phyloP scores from a whole-genome alignment of 1,139 yeast species.

The Sugiyamaella neomexicana region DNA sequence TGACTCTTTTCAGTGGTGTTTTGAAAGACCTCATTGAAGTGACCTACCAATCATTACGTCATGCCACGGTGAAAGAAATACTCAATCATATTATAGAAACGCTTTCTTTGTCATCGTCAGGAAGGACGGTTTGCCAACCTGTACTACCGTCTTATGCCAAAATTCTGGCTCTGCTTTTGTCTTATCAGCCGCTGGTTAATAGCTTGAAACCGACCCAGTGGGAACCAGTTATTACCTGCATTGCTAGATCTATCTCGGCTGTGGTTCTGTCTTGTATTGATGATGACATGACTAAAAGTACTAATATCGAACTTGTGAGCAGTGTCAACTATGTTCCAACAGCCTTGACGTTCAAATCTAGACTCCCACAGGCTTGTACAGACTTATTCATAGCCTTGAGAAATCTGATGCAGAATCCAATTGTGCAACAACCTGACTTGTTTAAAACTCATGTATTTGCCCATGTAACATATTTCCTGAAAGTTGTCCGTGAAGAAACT shows the following conservation, averaged over 20 bases:
- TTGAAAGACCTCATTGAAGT: slow-evolving; percentile 20
- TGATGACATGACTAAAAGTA: background rate
- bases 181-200: slow-evolving; percentile 29
- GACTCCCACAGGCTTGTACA: slow-evolving; percentile 12
- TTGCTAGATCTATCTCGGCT: slow-evolving; percentile 14
- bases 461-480: slow-evolving; percentile 19
- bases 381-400: slow-evolving; percentile 12
- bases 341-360: background rate
- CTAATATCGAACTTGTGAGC: background rate
- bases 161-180: slow-evolving; percentile 21
- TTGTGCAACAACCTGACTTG: background rate
- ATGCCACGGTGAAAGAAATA: slow-evolving; percentile 20
- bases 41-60: slow-evolving; percentile 12
- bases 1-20: slow-evolving; percentile 17
- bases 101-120: slow-evolving; percentile 14
- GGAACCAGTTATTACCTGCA: slow-evolving; percentile 24
- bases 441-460: slow-evolving; percentile 10
- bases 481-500: slow-evolving; percentile 23
- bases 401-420: slow-evolving; percentile 6
- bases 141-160: slow-evolving; percentile 24
- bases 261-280: slow-evolving; percentile 13
- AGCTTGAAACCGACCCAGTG: slow-evolving; percentile 31
- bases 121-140: slow-evolving; percentile 22
- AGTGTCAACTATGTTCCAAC: background rate
- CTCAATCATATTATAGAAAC: slow-evolving; percentile 20